Conservation (phyloP, 1,284 basidiomycete species). For the Retiboletus fuscus region DNA sequence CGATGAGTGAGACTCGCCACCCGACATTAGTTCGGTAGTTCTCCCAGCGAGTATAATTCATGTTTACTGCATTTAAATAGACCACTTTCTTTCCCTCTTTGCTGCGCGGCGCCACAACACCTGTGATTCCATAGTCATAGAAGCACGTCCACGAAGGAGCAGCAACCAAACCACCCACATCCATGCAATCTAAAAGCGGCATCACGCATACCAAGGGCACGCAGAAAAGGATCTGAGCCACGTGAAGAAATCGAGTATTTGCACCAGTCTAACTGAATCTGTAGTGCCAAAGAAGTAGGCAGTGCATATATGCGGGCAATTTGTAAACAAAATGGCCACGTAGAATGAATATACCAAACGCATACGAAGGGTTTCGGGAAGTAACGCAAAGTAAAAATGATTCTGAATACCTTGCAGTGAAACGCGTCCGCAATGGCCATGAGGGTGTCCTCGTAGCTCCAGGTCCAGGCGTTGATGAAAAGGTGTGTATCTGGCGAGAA, state of each 20-base stretch:
- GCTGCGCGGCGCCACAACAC: slow-evolving; percentile 45
- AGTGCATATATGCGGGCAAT: slow-evolving; percentile 25
- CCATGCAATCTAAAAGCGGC: slow-evolving; percentile 82
- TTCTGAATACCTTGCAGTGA: slow-evolving; percentile 61
- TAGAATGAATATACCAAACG: background rate
- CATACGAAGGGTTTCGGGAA: background rate
- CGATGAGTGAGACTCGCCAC: slow-evolving; percentile 56
- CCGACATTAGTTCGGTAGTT: slow-evolving; percentile 65
- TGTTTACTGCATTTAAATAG: slow-evolving; percentile 81
- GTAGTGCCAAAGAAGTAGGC: slow-evolving; percentile 23
- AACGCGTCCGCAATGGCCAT: slow-evolving; percentile 79
- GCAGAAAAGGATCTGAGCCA: slow-evolving; percentile 73
- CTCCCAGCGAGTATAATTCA: slow-evolving; percentile 71
- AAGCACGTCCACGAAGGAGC: slow-evolving; percentile 67
- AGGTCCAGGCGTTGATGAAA: slow-evolving; percentile 94
- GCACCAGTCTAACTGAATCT: slow-evolving; percentile 93
- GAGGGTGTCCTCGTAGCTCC: slow-evolving; percentile 90
- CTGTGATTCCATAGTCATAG: slow-evolving; percentile 33
- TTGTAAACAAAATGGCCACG: background rate
- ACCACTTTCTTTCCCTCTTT: slow-evolving; percentile 68
- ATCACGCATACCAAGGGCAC: slow-evolving; percentile 73
- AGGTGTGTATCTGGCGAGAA: slow-evolving; percentile 79
- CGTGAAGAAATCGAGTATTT: slow-evolving; percentile 77
- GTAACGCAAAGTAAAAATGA: background rate
- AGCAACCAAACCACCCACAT: slow-evolving; percentile 86